A percentile compares a stretch with the other conserved stretches of the same genome.
Evolutionary conservation across 768 basidiomycete genomes (phyloP).

Genomic region (Suillus fuscotomentosus): DNA sequence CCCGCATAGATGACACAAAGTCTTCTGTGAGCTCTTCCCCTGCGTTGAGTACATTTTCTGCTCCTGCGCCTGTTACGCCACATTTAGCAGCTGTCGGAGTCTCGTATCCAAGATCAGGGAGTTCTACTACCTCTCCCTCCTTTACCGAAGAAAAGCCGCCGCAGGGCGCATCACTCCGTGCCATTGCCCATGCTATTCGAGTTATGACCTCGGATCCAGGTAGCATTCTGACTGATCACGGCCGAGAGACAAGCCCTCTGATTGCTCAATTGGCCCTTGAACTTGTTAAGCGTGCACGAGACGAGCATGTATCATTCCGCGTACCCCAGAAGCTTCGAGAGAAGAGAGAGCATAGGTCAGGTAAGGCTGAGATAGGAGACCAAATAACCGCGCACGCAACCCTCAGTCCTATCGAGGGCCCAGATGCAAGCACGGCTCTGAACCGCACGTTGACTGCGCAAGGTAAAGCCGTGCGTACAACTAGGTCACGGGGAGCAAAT

Average conservation of each 20-base stretch:
- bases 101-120: constrained; percentile 22
- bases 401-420: constrained; percentile 39
- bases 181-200: constrained; percentile 79
- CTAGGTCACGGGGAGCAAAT: constrained; percentile 35
- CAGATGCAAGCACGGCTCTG: constrained; percentile 44
- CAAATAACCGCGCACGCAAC: constrained; percentile 40
- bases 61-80: constrained; percentile 22
- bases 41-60: constrained; percentile 13
- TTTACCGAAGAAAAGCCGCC: constrained; percentile 28
- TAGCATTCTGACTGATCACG: constrained; percentile 73
- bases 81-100: constrained; percentile 24
- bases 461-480: constrained; percentile 31
- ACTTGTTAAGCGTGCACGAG: constrained; percentile 66
- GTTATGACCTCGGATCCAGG: constrained; percentile 82
- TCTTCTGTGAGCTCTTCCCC: constrained; percentile 21
- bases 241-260: constrained; percentile 58
- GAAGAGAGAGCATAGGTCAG: constrained; percentile 36
- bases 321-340: constrained; percentile 43
- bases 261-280: constrained; percentile 63
- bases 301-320: constrained; percentile 50
- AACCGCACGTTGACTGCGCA: constrained; percentile 45
- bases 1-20: constrained; percentile 12
- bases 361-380: constrained; percentile 25
- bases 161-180: constrained; percentile 70
- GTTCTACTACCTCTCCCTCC: constrained; percentile 27